Evolutionary conservation across 768 basidiomycete genomes (phyloP).

Genomic region (Botryobasidium botryosum): DNA sequence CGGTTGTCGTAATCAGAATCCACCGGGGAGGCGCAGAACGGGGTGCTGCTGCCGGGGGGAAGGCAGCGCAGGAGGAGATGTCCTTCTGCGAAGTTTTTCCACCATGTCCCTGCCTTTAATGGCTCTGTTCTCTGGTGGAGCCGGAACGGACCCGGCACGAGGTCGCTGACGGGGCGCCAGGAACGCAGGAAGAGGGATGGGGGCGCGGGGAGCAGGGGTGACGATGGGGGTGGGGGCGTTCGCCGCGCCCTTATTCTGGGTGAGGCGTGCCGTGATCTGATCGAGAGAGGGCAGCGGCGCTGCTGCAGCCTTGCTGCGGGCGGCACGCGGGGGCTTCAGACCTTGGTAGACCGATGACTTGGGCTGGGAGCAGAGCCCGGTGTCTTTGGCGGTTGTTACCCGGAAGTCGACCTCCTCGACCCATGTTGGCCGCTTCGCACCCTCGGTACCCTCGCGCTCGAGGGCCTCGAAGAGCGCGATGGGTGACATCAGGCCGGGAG

Average conservation of each 20-base stretch:
- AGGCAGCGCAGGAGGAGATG: too few relatives aligned
- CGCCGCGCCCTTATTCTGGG: too few relatives aligned
- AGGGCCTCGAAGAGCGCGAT: constrained; percentile 39
- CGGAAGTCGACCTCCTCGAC: constrained; percentile 50
- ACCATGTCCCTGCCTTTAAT: too few relatives aligned
- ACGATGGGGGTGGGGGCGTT: not conserved
- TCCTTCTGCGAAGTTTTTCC: too few relatives aligned
- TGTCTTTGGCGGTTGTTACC: constrained; percentile 20
- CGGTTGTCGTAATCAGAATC: too few relatives aligned
- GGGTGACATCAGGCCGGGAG: constrained; percentile 48
- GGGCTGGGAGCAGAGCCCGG: constrained; percentile 14
- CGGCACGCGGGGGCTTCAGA: constrained; percentile 2
- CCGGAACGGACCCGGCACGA: too few relatives aligned
- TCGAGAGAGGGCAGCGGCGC: constrained; percentile 46
- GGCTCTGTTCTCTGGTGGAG: too few relatives aligned
- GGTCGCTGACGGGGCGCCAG: too few relatives aligned
- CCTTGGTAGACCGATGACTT: constrained; percentile 9
- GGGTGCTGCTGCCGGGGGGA: too few relatives aligned
- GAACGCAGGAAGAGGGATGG: too few relatives aligned
- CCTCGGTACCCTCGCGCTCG: constrained; percentile 19
- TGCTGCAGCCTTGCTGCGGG: constrained; percentile 7
- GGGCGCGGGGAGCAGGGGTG: not conserved
- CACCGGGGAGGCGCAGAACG: too few relatives aligned
- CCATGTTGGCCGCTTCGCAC: constrained; percentile 24
- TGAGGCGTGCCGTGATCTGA: constrained; percentile 55